phyloP scores from a whole-genome alignment of 1,284 basidiomycete genomes.

The Melampsora americana region DNA sequence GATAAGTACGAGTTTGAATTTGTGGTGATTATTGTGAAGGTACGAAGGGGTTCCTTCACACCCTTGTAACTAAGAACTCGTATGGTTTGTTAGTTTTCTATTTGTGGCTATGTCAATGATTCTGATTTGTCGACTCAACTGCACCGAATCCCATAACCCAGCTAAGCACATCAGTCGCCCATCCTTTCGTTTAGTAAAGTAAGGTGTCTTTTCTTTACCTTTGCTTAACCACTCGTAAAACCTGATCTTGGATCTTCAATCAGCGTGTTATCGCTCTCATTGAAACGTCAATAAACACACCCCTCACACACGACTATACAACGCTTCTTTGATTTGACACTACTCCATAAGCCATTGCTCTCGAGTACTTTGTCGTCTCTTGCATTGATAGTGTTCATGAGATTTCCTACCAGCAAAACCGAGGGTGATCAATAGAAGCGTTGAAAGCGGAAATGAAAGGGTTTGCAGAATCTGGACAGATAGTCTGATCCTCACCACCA shows the following conservation, averaged over 20 bases:
- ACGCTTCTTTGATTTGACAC: slow-evolving; percentile 59
- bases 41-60: slow-evolving; percentile 65
- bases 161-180: slow-evolving; percentile 74
- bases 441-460: not conserved
- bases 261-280: slow-evolving; percentile 13
- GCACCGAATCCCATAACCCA: slow-evolving; percentile 75
- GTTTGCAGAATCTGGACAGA: not conserved
- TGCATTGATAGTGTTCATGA: slow-evolving; percentile 80
- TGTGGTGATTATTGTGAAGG: slow-evolving; percentile 87
- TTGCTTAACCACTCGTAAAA: slow-evolving; percentile 90
- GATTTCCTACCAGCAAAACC: slow-evolving; percentile 59
- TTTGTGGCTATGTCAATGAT: not conserved
- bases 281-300: slow-evolving; percentile 50
- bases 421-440: not conserved
- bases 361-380: slow-evolving; percentile 72
- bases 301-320: slow-evolving; percentile 53
- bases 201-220: slow-evolving; percentile 70
- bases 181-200: slow-evolving; percentile 71
- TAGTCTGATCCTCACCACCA: slow-evolving; percentile 8
- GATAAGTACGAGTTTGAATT: slow-evolving; percentile 54
- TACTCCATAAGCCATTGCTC: slow-evolving; percentile 70
- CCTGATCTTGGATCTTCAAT: slow-evolving; percentile 54
- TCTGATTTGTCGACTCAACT: slow-evolving; percentile 48
- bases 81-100: not conserved
- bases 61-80: slow-evolving; percentile 56